phyloP scores from a whole-genome alignment of 345 rosid species.

The Lumnitzera racemosa region DNA sequence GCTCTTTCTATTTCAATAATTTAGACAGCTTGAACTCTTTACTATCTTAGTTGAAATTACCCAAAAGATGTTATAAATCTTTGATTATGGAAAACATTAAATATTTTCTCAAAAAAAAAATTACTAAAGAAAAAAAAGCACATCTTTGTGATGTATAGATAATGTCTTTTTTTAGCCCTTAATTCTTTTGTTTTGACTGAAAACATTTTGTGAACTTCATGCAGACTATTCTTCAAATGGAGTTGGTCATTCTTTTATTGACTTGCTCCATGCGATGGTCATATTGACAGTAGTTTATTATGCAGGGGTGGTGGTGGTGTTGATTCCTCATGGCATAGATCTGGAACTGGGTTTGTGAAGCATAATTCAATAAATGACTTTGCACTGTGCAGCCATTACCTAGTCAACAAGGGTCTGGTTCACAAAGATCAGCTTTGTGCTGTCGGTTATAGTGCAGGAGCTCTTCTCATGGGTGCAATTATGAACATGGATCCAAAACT shows the following conservation, averaged over 20 bases:
- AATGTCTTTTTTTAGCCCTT: too few relatives aligned
- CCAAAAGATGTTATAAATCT: too few relatives aligned
- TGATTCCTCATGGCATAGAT: slow-evolving; percentile 75
- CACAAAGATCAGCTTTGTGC: slow-evolving; percentile 57
- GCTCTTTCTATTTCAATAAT: too few relatives aligned
- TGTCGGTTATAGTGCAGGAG: slow-evolving; percentile 70
- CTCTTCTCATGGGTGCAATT: slow-evolving; percentile 68
- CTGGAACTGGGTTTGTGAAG: slow-evolving; percentile 53
- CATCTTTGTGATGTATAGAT: too few relatives aligned
- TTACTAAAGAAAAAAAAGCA: too few relatives aligned
- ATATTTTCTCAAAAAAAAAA: too few relatives aligned
- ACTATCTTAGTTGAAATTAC: too few relatives aligned
- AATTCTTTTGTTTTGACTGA: too few relatives aligned
- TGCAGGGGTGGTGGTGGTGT: slow-evolving; percentile 58
- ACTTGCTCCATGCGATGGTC: neutral
- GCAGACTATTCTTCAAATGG: neutral
- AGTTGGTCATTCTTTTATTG: neutral
- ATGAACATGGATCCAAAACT: slow-evolving; percentile 57
- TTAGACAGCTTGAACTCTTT: too few relatives aligned
- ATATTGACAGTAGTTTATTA: slow-evolving; percentile 1
- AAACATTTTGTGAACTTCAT: too few relatives aligned
- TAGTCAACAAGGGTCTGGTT: slow-evolving; percentile 61
- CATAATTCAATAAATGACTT: slow-evolving; percentile 68
- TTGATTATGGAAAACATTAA: too few relatives aligned
- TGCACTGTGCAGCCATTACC: slow-evolving; percentile 44